Percentiles rank a stretch among this genome's conserved stretches.
phyloP scores from a whole-genome alignment of 208 protist species.

The Crithidia bombi region DNA sequence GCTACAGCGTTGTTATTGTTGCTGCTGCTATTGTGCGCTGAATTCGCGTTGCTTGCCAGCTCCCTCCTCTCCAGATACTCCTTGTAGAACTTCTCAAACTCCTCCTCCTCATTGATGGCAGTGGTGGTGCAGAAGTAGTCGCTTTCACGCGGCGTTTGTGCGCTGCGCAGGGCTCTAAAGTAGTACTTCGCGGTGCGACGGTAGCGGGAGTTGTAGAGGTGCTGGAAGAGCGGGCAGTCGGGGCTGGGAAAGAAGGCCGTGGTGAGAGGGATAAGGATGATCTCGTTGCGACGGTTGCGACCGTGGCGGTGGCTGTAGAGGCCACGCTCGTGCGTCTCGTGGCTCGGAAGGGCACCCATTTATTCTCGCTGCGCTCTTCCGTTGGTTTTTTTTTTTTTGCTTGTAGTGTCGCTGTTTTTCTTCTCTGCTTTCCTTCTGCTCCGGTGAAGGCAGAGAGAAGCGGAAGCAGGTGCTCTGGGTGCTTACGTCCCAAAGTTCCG shows the following conservation, averaged over 20 bases:
- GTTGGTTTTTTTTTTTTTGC: too few species aligned
- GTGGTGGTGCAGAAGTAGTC: constrained; percentile 76
- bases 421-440: too few species aligned
- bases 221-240: constrained; percentile 66
- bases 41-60: neutral
- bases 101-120: constrained; percentile 36
- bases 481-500: too few species aligned
- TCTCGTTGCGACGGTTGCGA: constrained; percentile 70
- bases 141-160: constrained; percentile 41
- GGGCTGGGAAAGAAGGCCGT: constrained; percentile 62
- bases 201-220: constrained; percentile 57
- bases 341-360: constrained; percentile 79
- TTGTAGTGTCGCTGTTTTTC: too few species aligned
- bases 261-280: constrained; percentile 77
- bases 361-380: neutral
- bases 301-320: constrained; percentile 81
- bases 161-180: constrained; percentile 57
- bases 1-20: too few species aligned
- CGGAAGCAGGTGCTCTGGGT: too few species aligned
- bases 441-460: too few species aligned
- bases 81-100: constrained; percentile 37
- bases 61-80: constrained; percentile 31
- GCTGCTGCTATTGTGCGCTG: too few species aligned
- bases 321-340: constrained; percentile 76
- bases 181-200: constrained; percentile 86